Evolutionary conservation across 1,284 basidiomycete species (phyloP).

Genomic region (Earliella scabrosa): DNA sequence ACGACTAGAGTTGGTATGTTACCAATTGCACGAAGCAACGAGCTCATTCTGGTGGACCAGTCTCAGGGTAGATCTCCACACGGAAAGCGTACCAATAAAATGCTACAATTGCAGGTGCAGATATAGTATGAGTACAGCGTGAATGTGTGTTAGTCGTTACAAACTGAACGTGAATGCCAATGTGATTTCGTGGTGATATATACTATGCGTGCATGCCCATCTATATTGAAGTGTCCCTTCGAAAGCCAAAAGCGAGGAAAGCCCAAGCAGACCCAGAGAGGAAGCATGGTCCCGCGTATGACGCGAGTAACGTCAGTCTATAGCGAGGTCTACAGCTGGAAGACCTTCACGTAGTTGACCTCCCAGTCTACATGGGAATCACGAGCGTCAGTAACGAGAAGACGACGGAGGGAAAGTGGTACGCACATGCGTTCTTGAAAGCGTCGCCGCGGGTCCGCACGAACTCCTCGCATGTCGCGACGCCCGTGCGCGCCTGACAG

Average conservation of each 20-base stretch:
- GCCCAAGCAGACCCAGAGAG: not conserved
- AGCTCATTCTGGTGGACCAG: too few species aligned
- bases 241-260: not conserved
- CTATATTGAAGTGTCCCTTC: not conserved
- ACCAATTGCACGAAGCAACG: too few species aligned
- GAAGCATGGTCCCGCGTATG: too few species aligned
- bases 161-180: not conserved
- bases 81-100: too few species aligned
- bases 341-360: constrained; percentile 72
- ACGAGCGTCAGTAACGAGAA: not conserved
- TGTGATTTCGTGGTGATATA: constrained; percentile 7
- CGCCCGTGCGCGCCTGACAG: constrained; percentile 81
- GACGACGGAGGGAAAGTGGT: not conserved
- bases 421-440: constrained; percentile 81
- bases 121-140: constrained; percentile 2
- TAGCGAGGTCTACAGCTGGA: too few species aligned
- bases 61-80: too few species aligned
- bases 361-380: constrained; percentile 66
- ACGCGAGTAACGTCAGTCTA: too few species aligned
- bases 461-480: constrained; percentile 77
- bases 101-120: too few species aligned
- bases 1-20: too few species aligned
- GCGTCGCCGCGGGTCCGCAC: constrained; percentile 71
- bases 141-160: not conserved
- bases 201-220: not conserved